Base-by-base conservation (phyloP, 257 asterid species). In the Anisodus acutangulus region DNA sequence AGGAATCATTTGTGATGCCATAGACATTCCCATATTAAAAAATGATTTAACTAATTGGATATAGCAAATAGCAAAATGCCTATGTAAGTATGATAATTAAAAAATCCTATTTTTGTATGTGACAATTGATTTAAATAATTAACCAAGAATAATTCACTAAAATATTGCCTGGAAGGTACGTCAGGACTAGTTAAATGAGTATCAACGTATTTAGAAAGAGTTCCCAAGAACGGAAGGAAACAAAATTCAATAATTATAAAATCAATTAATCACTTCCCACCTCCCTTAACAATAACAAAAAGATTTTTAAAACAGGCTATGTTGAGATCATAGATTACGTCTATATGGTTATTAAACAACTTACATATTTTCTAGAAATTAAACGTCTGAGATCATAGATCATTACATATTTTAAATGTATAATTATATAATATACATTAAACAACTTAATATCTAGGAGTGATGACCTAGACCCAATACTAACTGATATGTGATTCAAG, bases 11-110 rank as follows among this genome's bases (percentile, higher is more conserved):
- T 57, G 35, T 31, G 64, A 57, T 66, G 69, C 31, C 60, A 78
- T 26, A 76, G 19, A 54, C 22, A 85, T 82, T 31, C 60, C 17
- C 49, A 11, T 54, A 58, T 58, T 58, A 15, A 58, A 31, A 58
- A 58, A 58, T 58, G 64, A 58, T 58, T 58, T 58, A 58, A 58
- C 26, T 78, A 53, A 69, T 53, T 78, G 64, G 81, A 13, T 53
- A 26, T 1, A 53, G 81, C 81, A 78, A 78, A 78, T 53, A 78
- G 47, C 13, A 78, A 78, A 64, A 78, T 78, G 81, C 64, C 47
- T 51, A 8, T 78, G 49, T 26, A 78, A 53, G 64, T 26, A 53
- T 53, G 64, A 31, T 8, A 76, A 76, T 53, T 76, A 76, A 76
- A 76, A 76, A 53, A 3, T 7, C 47, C 19, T 51, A 12, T 3